A percentile compares a stretch with the other conserved stretches of the same genome.
Evolutionary conservation across 768 basidiomycete species (phyloP).

Genomic region (Mycena capillaripes): DNA sequence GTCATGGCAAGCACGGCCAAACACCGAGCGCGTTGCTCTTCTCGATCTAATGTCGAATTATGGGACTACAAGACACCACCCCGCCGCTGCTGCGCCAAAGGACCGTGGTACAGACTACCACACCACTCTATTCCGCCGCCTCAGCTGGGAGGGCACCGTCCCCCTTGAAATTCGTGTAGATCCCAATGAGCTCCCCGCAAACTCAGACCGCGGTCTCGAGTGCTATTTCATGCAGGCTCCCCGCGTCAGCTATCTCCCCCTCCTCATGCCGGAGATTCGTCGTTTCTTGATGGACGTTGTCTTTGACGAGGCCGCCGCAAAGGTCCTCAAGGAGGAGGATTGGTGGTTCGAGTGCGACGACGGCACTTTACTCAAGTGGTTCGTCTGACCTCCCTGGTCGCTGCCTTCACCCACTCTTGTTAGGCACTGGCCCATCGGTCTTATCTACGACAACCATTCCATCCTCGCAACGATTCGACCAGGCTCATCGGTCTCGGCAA

Average conservation of each 20-base stretch:
- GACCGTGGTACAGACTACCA: conserved; percentile 63
- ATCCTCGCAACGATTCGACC: conserved; percentile 72
- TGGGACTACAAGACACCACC: conserved; percentile 65
- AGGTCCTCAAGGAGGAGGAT: conserved; percentile 85
- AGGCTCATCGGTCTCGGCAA: conserved; percentile 55
- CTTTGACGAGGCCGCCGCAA: conserved; percentile 87
- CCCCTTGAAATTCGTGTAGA: conserved; percentile 92
- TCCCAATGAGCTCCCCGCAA: conserved; percentile 90
- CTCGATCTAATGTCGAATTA: conserved; percentile 62
- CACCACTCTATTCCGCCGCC: conserved; percentile 86
- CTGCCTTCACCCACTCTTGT: background rate
- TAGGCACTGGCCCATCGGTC: conserved; percentile 99
- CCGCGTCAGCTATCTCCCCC: conserved; percentile 92
- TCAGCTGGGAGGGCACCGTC: conserved; percentile 93
- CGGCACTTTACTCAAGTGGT: conserved; percentile 91
- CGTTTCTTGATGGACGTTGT: conserved; percentile 93
- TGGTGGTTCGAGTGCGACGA: conserved; percentile 98
- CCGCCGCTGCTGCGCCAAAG: conserved; percentile 50
- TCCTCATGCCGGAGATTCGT: conserved; percentile 90
- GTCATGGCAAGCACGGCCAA: background rate
- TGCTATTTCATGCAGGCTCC: conserved; percentile 93
- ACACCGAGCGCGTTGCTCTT: background rate
- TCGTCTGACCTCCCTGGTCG: conserved; percentile 43
- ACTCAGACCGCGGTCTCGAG: conserved; percentile 90
- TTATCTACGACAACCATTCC: conserved; percentile 90